phyloP scores from a whole-genome alignment of 2,329 filamentous ascomycete genomes.

The Ophiostoma novo-ulmi region DNA sequence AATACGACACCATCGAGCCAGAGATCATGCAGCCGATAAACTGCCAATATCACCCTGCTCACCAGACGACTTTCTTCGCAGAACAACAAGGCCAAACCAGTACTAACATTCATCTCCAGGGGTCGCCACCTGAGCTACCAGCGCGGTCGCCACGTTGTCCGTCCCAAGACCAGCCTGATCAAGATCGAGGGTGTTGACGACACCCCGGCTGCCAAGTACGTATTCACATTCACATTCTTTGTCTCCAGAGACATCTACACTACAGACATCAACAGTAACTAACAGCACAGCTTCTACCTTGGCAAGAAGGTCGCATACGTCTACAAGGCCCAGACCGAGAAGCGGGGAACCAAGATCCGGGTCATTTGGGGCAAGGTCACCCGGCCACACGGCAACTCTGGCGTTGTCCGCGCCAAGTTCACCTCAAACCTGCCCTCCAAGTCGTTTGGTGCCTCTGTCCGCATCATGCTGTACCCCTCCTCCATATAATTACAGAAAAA shows the following conservation, averaged over 20 bases:
- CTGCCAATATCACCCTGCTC: not conserved
- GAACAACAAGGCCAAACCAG: not conserved
- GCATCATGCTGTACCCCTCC: conserved; percentile 97
- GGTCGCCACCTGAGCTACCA: conserved; percentile 98
- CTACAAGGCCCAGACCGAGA: conserved; percentile 91
- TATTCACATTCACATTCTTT: conserved; percentile 27
- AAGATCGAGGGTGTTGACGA: conserved; percentile 98
- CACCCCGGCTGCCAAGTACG: conserved; percentile 80
- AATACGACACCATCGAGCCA: not conserved
- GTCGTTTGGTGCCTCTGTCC: conserved; percentile 92
- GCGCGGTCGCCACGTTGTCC: conserved; percentile 87
- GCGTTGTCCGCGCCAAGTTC: conserved; percentile 97
- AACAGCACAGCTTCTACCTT: conserved; percentile 70
- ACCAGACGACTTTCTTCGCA: not conserved
- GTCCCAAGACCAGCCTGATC: conserved; percentile 87
- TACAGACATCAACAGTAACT: not conserved
- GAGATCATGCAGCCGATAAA: not conserved
- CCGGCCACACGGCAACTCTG: conserved; percentile 68
- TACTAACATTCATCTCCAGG: conserved; percentile 48
- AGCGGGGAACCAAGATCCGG: conserved; percentile 96
- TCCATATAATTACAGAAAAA: conserved; percentile 69
- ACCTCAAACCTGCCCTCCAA: conserved; percentile 89
- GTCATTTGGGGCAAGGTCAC: conserved; percentile 44
- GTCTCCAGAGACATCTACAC: not conserved
- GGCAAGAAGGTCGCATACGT: conserved; percentile 99